Base-by-base conservation (phyloP, 2,329 filamentous ascomycete genomes). In the Hyphodiscus sp. region DNA sequence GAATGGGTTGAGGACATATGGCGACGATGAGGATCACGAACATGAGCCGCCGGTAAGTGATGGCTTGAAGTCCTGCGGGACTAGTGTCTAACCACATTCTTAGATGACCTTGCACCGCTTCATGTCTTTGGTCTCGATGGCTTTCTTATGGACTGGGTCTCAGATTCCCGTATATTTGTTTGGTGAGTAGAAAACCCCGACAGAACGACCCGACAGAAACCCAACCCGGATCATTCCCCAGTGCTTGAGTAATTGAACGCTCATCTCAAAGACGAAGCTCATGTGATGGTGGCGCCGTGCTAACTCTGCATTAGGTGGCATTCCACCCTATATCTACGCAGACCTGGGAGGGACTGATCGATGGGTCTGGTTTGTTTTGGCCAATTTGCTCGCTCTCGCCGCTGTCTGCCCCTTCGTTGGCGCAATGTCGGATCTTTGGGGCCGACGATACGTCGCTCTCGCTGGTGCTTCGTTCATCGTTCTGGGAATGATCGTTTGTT, bases 381-480 rank as follows among this genome's bases (percentile, higher is more conserved):
- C 70, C 16, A 77, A 82, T 58, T 69, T 83, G 8, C 74, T 83
- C 18, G 73, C 77, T 2, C 74, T 78, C 47, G 79, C 79, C 2
- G 77, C 76, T 2, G 69, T 83, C 1, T 81, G 78, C 54, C 80
- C 80, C 9, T 83, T 89, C 61, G 84, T 88, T 1, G 85, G 85
- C 11, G 78, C 80, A 1, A 68, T 86, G 1, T 85, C 82, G 1
- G 83, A 86, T 70, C 69, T 86, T 6, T 69, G 85, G 47, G 82
- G 83, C 50, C 78, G 83, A 54, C 75, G 81, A 55, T 79, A 76
- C 62, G 80, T 85, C 41, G 81, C 72, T n/a, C 60, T 84, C 23
- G 67, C 75, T 2, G 83, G 83, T 10, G 75, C 74, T 15, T 56
- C 68, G 1, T 70, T 81, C 42, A 70, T 85, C 50, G 72, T 82